A percentile compares a stretch with the other conserved stretches of the same genome.
Conservation (phyloP, 768 basidiomycete species). For the Multifurca ochricompacta region DNA sequence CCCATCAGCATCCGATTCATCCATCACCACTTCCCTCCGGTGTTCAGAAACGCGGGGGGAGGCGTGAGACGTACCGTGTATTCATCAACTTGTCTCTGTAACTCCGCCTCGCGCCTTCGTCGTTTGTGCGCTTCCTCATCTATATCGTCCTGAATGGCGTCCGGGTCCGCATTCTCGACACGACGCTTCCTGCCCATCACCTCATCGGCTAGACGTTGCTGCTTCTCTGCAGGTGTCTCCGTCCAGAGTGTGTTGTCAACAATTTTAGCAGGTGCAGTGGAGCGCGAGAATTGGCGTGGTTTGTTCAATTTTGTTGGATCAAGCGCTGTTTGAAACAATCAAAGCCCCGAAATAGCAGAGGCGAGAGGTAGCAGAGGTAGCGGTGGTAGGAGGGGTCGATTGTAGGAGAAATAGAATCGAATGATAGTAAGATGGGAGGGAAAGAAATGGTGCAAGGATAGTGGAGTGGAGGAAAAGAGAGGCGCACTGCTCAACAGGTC, state of each 20-base stretch:
- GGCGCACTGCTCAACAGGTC: conserved; percentile 64
- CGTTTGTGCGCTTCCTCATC: conserved; percentile 45
- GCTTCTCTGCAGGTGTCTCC: conserved; percentile 90
- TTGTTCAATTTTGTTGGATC: conserved; percentile 78
- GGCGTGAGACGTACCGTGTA: conserved; percentile 53
- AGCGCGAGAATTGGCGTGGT: conserved; percentile 70
- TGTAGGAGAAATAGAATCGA: too few species aligned
- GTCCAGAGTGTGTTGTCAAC: conserved; percentile 81
- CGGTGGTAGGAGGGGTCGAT: too few species aligned
- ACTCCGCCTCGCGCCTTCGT: conserved; percentile 57
- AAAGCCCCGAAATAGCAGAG: neutral
- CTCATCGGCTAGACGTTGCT: conserved; percentile 89
- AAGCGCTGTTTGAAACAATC: conserved; percentile 41
- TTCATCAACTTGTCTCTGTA: conserved; percentile 65
- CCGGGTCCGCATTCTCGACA: conserved; percentile 44
- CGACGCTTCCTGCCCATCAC: conserved; percentile 85
- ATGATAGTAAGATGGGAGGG: neutral
- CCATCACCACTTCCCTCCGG: too few species aligned
- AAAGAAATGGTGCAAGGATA: neutral
- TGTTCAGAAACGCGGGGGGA: neutral
- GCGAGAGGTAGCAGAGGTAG: neutral
- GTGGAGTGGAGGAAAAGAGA: neutral
- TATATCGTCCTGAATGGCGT: conserved; percentile 29
- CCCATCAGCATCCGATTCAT: too few species aligned
- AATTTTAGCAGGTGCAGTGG: conserved; percentile 32